Evolutionary conservation across 768 basidiomycete species (phyloP).

Genomic region (Tulasnella calospora): DNA sequence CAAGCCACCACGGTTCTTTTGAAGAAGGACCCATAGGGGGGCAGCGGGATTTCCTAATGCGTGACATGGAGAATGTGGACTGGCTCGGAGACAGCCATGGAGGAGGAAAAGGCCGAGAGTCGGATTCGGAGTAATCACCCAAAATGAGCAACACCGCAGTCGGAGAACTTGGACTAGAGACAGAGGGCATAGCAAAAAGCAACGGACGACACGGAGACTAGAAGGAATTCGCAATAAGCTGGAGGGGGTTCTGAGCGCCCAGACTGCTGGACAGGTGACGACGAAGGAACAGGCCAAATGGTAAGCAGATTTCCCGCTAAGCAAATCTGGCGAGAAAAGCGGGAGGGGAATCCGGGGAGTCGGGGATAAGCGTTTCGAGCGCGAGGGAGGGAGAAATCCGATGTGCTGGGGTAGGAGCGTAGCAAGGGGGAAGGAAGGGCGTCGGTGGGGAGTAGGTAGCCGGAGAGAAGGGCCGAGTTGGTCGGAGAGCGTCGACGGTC

Average conservation of each 20-base stretch:
- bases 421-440: background rate
- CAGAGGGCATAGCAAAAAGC: background rate
- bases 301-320: background rate
- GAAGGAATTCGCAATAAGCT: background rate
- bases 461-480: background rate
- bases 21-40: background rate
- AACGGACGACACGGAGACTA: slow-evolving; percentile 1
- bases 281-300: background rate
- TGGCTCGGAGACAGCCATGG: background rate
- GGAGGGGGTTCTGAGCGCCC: background rate
- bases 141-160: background rate
- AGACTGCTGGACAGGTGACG: background rate
- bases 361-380: background rate
- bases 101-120: background rate
- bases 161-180: background rate
- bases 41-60: background rate
- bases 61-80: background rate
- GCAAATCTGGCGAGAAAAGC: background rate
- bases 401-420: background rate
- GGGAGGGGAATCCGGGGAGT: background rate
- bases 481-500: slow-evolving; percentile 6
- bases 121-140: background rate
- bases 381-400: background rate
- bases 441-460: background rate
- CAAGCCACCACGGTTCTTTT: slow-evolving; percentile 5